A percentile compares a stretch with the other conserved stretches of the same genome.
phyloP scores from a whole-genome alignment of 2,329 filamentous ascomycete genomes.

The Xylariaceae sp. region DNA sequence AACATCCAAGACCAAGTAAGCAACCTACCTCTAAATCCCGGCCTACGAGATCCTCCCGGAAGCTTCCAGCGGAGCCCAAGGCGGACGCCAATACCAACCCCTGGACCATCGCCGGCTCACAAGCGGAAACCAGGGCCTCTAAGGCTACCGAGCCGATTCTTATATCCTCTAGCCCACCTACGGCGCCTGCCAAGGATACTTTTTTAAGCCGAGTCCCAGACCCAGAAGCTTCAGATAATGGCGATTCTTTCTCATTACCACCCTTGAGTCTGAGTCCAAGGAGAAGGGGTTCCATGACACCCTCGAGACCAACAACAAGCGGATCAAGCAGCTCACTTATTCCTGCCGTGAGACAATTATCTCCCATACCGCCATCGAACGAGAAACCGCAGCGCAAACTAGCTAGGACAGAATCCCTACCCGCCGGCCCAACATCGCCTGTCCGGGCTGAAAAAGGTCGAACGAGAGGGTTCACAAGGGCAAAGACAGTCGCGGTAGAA shows the following conservation, averaged over 20 bases:
- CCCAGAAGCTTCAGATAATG: neutral
- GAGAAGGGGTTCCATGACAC: slow-evolving; percentile 18
- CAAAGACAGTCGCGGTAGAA: slow-evolving; percentile 21
- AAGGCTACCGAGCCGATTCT: slow-evolving; percentile 36
- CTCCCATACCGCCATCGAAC: slow-evolving; percentile 15
- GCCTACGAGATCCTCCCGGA: slow-evolving; percentile 17
- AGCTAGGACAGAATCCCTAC: slow-evolving; percentile 28
- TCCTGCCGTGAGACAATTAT: slow-evolving; percentile 6
- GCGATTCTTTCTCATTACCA: slow-evolving; percentile 3
- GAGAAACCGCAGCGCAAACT: slow-evolving; percentile 23
- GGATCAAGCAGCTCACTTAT: neutral
- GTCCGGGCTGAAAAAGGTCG: neutral
- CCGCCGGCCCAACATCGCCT: slow-evolving; percentile 10
- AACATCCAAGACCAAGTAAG: slow-evolving; percentile 27
- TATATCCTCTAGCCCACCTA: slow-evolving; percentile 42
- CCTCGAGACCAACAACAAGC: slow-evolving; percentile 2
- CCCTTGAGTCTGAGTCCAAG: slow-evolving; percentile 12
- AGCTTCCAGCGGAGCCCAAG: slow-evolving; percentile 19
- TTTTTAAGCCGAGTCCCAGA: slow-evolving; percentile 11
- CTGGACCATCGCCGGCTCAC: slow-evolving; percentile 43
- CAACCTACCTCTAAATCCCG: slow-evolving; percentile 24
- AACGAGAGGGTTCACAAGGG: slow-evolving; percentile 15
- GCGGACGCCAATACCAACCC: slow-evolving; percentile 29
- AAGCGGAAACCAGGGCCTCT: slow-evolving; percentile 36
- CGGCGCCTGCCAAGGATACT: slow-evolving; percentile 26